A percentile compares a stretch with the other conserved stretches of the same genome.
These are phyloP conservation scores for Sarcomyxa edulis DNA, from an alignment of 768 basidiomycete genomes.

Conservation along the genomic window DNA sequence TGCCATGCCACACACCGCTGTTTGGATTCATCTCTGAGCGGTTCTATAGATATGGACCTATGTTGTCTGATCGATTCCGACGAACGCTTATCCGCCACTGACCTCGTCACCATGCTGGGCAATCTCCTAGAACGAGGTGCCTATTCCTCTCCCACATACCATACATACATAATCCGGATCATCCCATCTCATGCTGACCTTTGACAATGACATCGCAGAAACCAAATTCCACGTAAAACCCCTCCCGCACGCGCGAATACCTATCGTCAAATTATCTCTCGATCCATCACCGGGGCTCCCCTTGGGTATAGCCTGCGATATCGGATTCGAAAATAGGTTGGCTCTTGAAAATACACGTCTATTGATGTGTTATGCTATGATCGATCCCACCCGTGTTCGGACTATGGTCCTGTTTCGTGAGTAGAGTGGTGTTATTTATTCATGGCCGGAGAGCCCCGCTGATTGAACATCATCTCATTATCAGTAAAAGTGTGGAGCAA, in stretches of 20 bases:
- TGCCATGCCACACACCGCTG: conserved; percentile 5
- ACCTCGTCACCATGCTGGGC: conserved; percentile 92
- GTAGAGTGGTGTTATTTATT: conserved; percentile 26
- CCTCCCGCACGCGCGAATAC: conserved; percentile 94
- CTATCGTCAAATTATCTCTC: conserved; percentile 95
- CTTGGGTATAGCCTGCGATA: conserved; percentile 93
- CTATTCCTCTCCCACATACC: conserved; percentile 20
- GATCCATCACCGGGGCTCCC: conserved; percentile 79
- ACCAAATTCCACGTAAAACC: conserved; percentile 96
- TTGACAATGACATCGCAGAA: conserved; percentile 40
- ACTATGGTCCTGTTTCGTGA: conserved; percentile 94
- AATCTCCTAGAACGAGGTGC: conserved; percentile 89
- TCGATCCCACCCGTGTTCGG: conserved; percentile 90
- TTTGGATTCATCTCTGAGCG: conserved; percentile 11
- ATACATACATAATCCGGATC: conserved; percentile 7
- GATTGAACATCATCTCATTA: conserved; percentile 11
- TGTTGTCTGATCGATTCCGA: conserved; percentile 93
- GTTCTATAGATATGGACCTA: conserved; percentile 86
- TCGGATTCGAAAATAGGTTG: conserved; percentile 96
- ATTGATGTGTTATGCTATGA: conserved; percentile 94
- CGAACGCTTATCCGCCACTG: conserved; percentile 71
- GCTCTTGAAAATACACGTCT: conserved; percentile 96
- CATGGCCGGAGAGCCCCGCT: conserved; percentile 7
- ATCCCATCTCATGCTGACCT: conserved; percentile 1
- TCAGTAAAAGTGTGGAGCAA: conserved; percentile 99